Evolutionary conservation across 1,139 yeast genomes (phyloP), one percentile per base, ranked within the genome.

Genomic region (Candida tetrigidarum): DNA sequence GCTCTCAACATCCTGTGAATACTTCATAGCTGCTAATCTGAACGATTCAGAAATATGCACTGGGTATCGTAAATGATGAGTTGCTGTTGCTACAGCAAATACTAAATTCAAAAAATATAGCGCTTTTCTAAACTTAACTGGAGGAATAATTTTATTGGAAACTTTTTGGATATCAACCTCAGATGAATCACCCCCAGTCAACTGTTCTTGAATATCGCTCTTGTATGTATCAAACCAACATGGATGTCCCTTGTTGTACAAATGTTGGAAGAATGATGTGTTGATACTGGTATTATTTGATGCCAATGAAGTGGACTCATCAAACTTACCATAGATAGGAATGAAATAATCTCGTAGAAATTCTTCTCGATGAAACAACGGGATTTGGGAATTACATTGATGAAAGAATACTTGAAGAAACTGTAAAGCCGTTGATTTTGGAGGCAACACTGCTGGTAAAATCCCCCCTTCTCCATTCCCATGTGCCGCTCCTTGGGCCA

Each of bases 51-150:
- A 81, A 18, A 83, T 81, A 29, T 80, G 75, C 7, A 79, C 76
- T 2, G 88, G 87, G 53, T 86, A 83, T 54, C 82, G 84, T 44
- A 88, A 71, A 50, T 86, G 89, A 52, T 84, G 83, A 8, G 83
- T 83, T 1, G 96, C 84, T 0, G 89, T 81, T 0, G 96, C 88
- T 42, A 91, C 80, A 2, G 96, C 95, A 67, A 90, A 86, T 0
- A 87, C 76, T 59, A 88, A 78, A 56, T 87, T 84, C 49, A 88
- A 67, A 54, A 88, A 87, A 59, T 78, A 89, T 19, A 87, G 57
- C 3, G 75, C 59, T 36, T 60, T 63, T 44, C 66, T 71, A 52
- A 67, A 80, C 39, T 69, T 51, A 3, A 52, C 49, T 0, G 90
- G 90, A 0, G 82, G 75, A 1, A 56, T 55, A 12, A 78, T 71